phyloP scores from a whole-genome alignment of 768 basidiomycete species.

The Trametes punicea region DNA sequence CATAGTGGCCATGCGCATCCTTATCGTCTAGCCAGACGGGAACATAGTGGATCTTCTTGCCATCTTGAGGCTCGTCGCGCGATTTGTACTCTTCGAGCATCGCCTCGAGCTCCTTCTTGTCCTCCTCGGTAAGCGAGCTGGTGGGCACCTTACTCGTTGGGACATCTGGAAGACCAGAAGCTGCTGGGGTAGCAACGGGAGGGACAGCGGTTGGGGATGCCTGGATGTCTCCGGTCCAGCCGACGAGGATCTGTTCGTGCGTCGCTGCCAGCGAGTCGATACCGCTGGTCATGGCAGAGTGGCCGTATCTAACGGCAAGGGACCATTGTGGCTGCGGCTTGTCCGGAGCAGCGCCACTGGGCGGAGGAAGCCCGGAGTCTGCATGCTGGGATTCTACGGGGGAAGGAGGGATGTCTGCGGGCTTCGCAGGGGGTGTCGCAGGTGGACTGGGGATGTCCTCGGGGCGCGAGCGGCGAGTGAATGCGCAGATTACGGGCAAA shows the following conservation, averaged over 20 bases:
- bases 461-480: slow-evolving; percentile 38
- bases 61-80: slow-evolving; percentile 50
- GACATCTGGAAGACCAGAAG: slow-evolving; percentile 17
- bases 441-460: slow-evolving; percentile 67
- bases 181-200: slow-evolving; percentile 23
- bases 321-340: slow-evolving; percentile 54
- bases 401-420: slow-evolving; percentile 43
- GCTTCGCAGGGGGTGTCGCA: slow-evolving; percentile 65
- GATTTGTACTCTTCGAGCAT: slow-evolving; percentile 64
- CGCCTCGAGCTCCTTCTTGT: slow-evolving; percentile 62
- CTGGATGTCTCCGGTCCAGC: slow-evolving; percentile 90
- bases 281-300: slow-evolving; percentile 93
- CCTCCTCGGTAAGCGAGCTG: slow-evolving; percentile 52
- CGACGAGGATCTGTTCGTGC: slow-evolving; percentile 88
- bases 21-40: slow-evolving; percentile 92
- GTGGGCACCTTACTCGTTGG: slow-evolving; percentile 39
- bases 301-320: slow-evolving; percentile 77
- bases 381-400: slow-evolving; percentile 8
- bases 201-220: slow-evolving; percentile 38
- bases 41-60: slow-evolving; percentile 65
- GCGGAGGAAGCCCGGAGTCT: slow-evolving; percentile 16
- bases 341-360: slow-evolving; percentile 19
- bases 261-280: slow-evolving; percentile 80
- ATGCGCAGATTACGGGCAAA: slow-evolving; percentile 72
- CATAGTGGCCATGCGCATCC: slow-evolving; percentile 91